Base-by-base conservation (phyloP, 192 early-diverging fungal genomes). In the Piromyces sp. region DNA sequence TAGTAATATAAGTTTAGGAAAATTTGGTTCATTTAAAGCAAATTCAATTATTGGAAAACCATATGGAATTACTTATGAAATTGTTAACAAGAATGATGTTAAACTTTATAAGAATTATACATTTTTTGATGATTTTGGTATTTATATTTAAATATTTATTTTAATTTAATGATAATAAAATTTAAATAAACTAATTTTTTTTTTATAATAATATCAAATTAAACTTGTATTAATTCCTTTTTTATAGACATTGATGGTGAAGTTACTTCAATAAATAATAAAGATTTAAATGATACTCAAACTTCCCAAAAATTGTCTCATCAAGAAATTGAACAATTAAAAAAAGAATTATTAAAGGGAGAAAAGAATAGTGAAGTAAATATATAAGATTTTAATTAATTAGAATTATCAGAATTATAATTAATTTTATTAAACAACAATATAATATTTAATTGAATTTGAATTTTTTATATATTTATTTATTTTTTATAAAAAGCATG, bases 11-110 rank as follows among this genome's bases (percentile, higher is more conserved):
- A 28, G 19, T 17, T 84, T 98, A 36, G 97, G 97, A 80, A 98
- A 97, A 86, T 97, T 98, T 88, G 97, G 97, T 37, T 88, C 88
- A 33, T 96, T 97, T 87, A 84, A 90, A 80, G 89, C 91, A 15
- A 89, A 93, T 83, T 92, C 90, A 82, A 87, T 98, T 28, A 92
- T 98, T 80, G 97, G 95, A 5, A 86, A 90, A 51, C 89, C 92
- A 2, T 97, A 92, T 86, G 95, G 94, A 37, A 86, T 94, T 42
- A 93, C 93, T 0, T 97, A 93, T 78, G 95, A 96, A 86, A 95
- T 96, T 30, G 87, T 89, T 79, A 92, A 91, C 84, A 88, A 86
- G 80, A 79, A 84, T 78, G 30, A 80, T 30, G 79, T 42, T 16
- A 29, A 84, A 28, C 30, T 79, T 29, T 83, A 83, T 16, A 30